phyloP scores from a whole-genome alignment of 139 green algal species.

The Deuterostichococcus epilithicus region DNA sequence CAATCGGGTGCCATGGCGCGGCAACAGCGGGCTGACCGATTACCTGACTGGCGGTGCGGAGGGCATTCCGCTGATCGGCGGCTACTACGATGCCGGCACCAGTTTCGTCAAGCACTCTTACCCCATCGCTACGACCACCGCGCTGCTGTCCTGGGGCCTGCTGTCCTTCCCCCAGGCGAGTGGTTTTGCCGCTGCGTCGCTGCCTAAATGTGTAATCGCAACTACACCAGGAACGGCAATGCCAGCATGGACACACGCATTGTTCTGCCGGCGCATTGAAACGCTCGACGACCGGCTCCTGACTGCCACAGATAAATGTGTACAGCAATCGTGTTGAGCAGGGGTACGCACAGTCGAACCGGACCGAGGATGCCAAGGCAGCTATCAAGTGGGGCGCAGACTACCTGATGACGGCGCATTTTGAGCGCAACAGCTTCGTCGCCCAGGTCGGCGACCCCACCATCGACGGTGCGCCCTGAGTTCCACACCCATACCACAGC shows the following conservation, averaged over 20 bases:
- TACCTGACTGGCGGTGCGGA: background rate
- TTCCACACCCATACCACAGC: too few relatives aligned
- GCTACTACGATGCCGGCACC: conserved; percentile 19
- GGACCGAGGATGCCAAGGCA: background rate
- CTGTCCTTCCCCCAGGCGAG: conserved; percentile 38
- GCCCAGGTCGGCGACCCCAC: conserved; percentile 13
- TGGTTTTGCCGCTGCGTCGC: background rate
- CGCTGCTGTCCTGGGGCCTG: conserved; percentile 55
- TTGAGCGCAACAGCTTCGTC: conserved; percentile 11
- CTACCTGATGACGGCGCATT: conserved; percentile 20
- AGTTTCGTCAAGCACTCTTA: conserved; percentile 58
- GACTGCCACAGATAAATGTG: too few relatives aligned
- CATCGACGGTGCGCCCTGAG: background rate
- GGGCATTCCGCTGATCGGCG: conserved; percentile 5
- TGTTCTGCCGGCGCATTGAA: background rate
- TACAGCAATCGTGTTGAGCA: too few relatives aligned
- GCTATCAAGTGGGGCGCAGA: conserved; percentile 27
- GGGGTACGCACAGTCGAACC: background rate
- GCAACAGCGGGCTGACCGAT: conserved; percentile 12
- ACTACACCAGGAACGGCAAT: background rate
- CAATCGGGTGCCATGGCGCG: conserved; percentile 45
- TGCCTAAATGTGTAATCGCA: background rate
- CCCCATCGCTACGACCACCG: conserved; percentile 60
- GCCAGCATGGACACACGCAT: background rate
- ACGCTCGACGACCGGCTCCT: background rate